phyloP scores from a whole-genome alignment of 371 early-diverging fungal genomes.

The Entomophthora muscae region DNA sequence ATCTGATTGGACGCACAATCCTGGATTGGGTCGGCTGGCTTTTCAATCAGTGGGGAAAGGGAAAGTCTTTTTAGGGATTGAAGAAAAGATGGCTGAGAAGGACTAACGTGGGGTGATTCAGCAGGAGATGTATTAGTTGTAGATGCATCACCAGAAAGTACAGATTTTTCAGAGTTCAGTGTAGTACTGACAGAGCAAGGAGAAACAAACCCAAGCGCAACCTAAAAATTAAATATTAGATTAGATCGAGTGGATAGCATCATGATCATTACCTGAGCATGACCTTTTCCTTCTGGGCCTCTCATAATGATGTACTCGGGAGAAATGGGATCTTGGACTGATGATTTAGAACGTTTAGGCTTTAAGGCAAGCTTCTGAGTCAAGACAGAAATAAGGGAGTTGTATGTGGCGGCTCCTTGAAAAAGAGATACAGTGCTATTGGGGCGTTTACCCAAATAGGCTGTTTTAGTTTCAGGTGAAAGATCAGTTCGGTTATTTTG shows the following conservation, averaged over 20 bases:
- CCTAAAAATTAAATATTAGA: no score
- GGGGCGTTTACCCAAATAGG: slow-evolving; percentile 1
- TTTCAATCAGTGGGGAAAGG: slow-evolving; percentile 12
- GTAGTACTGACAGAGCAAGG: slow-evolving; percentile 15
- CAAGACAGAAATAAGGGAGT: slow-evolving; percentile 44
- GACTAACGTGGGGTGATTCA: not conserved
- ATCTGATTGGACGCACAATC: slow-evolving; percentile 17
- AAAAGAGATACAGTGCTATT: slow-evolving; percentile 43
- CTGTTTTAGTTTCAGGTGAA: slow-evolving; percentile 2
- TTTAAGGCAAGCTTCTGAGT: slow-evolving; percentile 42
- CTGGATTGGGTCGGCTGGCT: not conserved
- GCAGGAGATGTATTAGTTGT: slow-evolving; percentile 1
- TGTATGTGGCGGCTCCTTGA: slow-evolving; percentile 62
- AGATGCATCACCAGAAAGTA: slow-evolving; percentile 10
- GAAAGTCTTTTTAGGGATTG: slow-evolving; percentile 20
- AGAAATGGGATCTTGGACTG: slow-evolving; percentile 20
- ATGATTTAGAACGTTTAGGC: slow-evolving; percentile 15
- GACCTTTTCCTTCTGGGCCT: slow-evolving; percentile 67
- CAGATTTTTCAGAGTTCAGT: slow-evolving; percentile 5
- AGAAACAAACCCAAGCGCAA: slow-evolving; percentile 2
- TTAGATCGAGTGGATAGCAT: slow-evolving; percentile 10
- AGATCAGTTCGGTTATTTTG: slow-evolving; percentile 9
- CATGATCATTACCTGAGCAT: slow-evolving; percentile 40
- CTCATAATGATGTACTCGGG: slow-evolving; percentile 76
- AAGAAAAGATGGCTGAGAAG: slow-evolving; percentile 14